These are phyloP conservation scores for Dillenia suffruticosa DNA, from an alignment of 164 flowering plant species.

Conservation along the genomic window DNA sequence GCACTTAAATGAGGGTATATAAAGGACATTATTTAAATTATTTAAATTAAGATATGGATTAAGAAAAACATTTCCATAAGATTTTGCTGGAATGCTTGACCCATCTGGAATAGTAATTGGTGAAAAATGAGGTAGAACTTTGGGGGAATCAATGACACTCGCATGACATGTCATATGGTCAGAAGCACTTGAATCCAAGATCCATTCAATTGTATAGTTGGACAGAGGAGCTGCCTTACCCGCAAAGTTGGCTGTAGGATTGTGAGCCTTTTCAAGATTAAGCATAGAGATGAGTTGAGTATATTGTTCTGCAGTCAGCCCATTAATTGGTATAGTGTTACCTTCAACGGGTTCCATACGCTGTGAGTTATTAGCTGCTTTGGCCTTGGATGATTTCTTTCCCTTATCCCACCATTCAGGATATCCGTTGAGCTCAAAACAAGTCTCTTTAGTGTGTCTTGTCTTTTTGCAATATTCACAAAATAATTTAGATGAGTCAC, in stretches of 20 bases:
- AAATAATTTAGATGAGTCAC: not conserved
- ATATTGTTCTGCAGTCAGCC: not conserved
- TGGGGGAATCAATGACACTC: not conserved
- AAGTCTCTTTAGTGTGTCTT: not conserved
- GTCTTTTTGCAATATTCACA: not conserved
- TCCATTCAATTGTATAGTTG: not conserved
- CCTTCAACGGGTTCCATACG: not conserved
- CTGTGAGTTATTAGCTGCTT: not conserved
- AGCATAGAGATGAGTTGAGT: not conserved
- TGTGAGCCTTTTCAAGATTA: not conserved
- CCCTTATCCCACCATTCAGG: slow-evolving; percentile 6
- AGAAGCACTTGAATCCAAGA: slow-evolving; percentile 5
- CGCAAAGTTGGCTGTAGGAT: not conserved
- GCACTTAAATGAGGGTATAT: not conserved
- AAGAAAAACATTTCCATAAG: not conserved
- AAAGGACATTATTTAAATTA: not conserved
- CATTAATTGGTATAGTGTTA: not conserved
- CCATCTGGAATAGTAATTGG: not conserved
- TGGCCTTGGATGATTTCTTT: not conserved
- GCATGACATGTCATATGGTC: slow-evolving; percentile 4
- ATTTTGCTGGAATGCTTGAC: not conserved
- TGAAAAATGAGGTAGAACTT: not conserved
- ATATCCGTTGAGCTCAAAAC: slow-evolving; percentile 3
- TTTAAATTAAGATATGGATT: not conserved
- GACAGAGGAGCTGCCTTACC: not conserved